phyloP scores from a whole-genome alignment of 1,284 basidiomycete genomes.

The Rhizoctonia solani region DNA sequence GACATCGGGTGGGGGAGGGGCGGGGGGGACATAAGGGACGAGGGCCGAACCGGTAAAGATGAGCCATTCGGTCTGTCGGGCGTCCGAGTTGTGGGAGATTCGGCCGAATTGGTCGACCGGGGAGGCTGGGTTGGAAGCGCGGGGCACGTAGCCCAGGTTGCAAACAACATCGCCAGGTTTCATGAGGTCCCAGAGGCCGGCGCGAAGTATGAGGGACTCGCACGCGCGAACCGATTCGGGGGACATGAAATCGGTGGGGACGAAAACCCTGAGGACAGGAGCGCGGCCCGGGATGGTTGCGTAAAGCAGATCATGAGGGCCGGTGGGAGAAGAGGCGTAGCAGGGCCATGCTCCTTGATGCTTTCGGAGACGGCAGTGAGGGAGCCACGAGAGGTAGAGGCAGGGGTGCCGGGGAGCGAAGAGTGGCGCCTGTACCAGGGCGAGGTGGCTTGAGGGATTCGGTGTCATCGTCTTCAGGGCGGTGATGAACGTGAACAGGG shows the following conservation, averaged over 20 bases:
- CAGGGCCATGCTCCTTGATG: slow-evolving; percentile 6
- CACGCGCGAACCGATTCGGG: slow-evolving; percentile 57
- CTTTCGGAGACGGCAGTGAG: slow-evolving; percentile 9
- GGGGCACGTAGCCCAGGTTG: slow-evolving; percentile 73
- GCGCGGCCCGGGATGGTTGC: slow-evolving; percentile 67
- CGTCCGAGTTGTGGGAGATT: slow-evolving; percentile 42
- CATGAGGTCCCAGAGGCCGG: slow-evolving; percentile 69
- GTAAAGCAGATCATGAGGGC: slow-evolving; percentile 63
- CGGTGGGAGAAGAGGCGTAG: slow-evolving; percentile 27
- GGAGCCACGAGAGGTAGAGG: slow-evolving; percentile 22
- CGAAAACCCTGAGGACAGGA: slow-evolving; percentile 72
- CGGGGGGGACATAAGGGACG: slow-evolving; percentile 47
- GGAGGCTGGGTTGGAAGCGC: slow-evolving; percentile 46
- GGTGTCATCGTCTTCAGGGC: not conserved
- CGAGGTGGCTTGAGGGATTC: slow-evolving; percentile 13
- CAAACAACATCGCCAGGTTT: slow-evolving; percentile 74
- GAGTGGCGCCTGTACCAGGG: slow-evolving; percentile 10
- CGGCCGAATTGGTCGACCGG: slow-evolving; percentile 38
- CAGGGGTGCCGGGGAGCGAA: slow-evolving; percentile 22
- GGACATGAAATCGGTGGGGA: slow-evolving; percentile 63
- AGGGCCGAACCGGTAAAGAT: slow-evolving; percentile 65
- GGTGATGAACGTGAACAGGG: too few relatives aligned
- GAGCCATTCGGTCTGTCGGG: slow-evolving; percentile 55
- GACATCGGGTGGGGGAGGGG: slow-evolving; percentile 45
- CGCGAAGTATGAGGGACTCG: slow-evolving; percentile 63